phyloP scores from a whole-genome alignment of 1,284 basidiomycete species.

The Papiliotrema flavescens region DNA sequence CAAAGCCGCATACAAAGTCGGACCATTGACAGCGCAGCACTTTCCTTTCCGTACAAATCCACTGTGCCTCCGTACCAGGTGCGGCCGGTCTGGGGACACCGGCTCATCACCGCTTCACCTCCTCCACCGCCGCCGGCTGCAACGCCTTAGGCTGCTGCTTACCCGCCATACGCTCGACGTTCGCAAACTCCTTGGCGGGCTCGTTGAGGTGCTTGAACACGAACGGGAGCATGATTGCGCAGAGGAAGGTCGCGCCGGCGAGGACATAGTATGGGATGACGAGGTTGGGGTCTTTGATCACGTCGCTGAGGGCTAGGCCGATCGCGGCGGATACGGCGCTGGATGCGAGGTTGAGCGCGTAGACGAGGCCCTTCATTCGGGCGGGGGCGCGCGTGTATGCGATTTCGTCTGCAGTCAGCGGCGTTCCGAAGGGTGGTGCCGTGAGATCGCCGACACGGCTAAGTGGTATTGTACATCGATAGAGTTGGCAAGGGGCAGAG shows the following conservation, averaged over 20 bases:
- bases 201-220: conserved; percentile 42
- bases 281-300: conserved; percentile 51
- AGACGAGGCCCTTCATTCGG: conserved; percentile 44
- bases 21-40: too few relatives aligned
- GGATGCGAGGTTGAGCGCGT: conserved; percentile 49
- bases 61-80: too few relatives aligned
- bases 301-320: conserved; percentile 34
- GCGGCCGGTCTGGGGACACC: too few relatives aligned
- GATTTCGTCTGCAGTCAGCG: conserved; percentile 13
- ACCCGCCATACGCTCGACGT: conserved; percentile 39
- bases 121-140: background rate
- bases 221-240: conserved; percentile 34
- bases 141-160: conserved; percentile 13
- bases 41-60: too few relatives aligned
- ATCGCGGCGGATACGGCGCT: conserved; percentile 51
- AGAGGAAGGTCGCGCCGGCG: conserved; percentile 38
- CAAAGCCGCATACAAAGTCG: too few relatives aligned
- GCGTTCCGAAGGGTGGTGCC: too few relatives aligned
- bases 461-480: too few relatives aligned
- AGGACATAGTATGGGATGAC: conserved; percentile 50
- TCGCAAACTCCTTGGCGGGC: conserved; percentile 32
- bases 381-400: conserved; percentile 51
- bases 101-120: too few relatives aligned
- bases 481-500: too few relatives aligned
- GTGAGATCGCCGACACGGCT: too few relatives aligned